These are phyloP conservation scores for Isatis lusitanica DNA, from an alignment of 441 rosid species.

Conservation along the genomic window DNA sequence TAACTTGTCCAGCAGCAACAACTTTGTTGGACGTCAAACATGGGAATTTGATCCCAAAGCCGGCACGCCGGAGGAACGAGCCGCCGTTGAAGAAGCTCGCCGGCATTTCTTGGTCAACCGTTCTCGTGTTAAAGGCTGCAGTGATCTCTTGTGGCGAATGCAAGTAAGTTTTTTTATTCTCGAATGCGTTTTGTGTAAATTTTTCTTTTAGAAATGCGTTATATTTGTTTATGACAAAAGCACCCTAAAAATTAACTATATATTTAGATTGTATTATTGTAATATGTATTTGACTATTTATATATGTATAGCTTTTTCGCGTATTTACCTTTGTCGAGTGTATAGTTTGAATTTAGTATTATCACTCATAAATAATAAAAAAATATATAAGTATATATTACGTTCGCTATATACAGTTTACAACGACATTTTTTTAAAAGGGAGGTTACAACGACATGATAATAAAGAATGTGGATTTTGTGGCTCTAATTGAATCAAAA, in stretches of 20 bases:
- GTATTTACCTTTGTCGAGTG: too few relatives aligned
- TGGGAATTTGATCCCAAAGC: constrained; percentile 55
- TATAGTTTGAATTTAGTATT: too few relatives aligned
- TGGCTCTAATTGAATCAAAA: not conserved
- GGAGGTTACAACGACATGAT: not conserved
- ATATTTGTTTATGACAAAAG: not conserved
- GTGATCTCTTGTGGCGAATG: constrained; percentile 51
- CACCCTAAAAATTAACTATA: not conserved
- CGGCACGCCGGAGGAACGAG: constrained; percentile 49
- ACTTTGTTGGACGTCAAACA: constrained; percentile 50
- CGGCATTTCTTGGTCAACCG: constrained; percentile 34
- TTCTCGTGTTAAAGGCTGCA: constrained; percentile 22
- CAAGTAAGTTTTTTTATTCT: constrained; percentile 36
- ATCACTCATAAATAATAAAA: too few relatives aligned
- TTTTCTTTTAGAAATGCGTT: too few relatives aligned
- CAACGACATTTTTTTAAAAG: too few relatives aligned
- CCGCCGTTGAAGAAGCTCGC: constrained; percentile 37
- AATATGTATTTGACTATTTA: not conserved
- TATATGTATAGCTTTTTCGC: not conserved
- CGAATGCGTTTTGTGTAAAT: not conserved
- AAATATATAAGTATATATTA: too few relatives aligned
- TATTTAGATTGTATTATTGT: too few relatives aligned
- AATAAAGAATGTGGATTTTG: not conserved
- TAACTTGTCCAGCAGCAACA: constrained; percentile 37
- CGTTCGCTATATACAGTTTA: too few relatives aligned